These are phyloP conservation scores for Trifolium subterraneum DNA, from an alignment of 306 rosid species.

Conservation along the genomic window DNA sequence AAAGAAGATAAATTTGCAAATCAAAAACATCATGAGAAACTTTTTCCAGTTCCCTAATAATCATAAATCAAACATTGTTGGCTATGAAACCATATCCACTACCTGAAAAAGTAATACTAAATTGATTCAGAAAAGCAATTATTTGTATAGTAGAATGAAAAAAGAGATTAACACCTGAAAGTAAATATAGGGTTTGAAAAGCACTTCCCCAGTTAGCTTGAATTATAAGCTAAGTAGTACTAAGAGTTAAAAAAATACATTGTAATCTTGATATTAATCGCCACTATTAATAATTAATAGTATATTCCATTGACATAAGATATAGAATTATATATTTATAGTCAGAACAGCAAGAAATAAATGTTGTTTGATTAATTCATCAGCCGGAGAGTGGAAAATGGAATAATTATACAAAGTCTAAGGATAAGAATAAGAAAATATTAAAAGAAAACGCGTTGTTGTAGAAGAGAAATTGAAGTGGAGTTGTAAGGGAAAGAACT, in stretches of 20 bases:
- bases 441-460: too few species aligned
- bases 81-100: not conserved
- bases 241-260: not conserved
- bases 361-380: conserved; percentile 1
- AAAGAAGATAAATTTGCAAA: not conserved
- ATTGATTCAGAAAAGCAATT: not conserved
- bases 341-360: not conserved
- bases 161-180: conserved; percentile 22
- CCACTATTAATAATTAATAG: not conserved
- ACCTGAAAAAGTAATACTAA: not conserved
- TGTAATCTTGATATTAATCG: not conserved
- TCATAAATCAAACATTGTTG: not conserved
- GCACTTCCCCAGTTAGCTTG: conserved; percentile 31
- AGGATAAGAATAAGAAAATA: not conserved
- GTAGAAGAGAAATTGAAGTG: too few species aligned
- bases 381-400: conserved; percentile 14
- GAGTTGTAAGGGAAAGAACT: not conserved
- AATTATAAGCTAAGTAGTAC: not conserved
- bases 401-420: not conserved
- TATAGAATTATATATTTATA: not conserved
- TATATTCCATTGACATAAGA: not conserved
- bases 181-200: conserved; percentile 17
- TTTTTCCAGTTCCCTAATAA: not conserved
- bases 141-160: not conserved
- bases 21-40: not conserved